Evolutionary conservation across 2,329 filamentous ascomycete species (phyloP), one percentile per base, ranked within the genome.

Genomic region (Exophiala spinifera): DNA sequence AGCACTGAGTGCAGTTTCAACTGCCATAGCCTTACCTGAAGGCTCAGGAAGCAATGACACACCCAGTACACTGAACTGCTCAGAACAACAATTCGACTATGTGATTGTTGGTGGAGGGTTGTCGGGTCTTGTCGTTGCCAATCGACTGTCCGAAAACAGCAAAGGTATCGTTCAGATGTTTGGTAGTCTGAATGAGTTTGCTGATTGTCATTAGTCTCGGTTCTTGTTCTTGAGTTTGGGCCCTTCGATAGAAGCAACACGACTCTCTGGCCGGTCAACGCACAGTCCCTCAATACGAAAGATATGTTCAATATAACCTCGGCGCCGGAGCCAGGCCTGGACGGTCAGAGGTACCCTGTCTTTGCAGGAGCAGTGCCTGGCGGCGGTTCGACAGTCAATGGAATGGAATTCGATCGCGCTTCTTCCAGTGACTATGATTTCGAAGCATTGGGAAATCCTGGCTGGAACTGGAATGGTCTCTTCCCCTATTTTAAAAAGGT

Each of bases 401-500:
- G 47, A 23, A 61, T 61, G 59, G 33, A 49, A 37, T 49, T 59
- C 7, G 56, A 61, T 44, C 55, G 56, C 39, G 56, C 53, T 13
- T 63, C 59, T 4, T 60, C 55, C 25, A 62, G 61, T 3, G 73
- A 74, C 46, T 76, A 73, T 53, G 67, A 75, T 53, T 66, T 65
- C 4, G 69, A 68, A 47, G 61, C 64, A 20, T 62, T 77, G 0
- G 75, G 73, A 0, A 72, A 73, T 43, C 62, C 66, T 1, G 74
- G 69, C 2, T 75, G 70, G 68, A 67, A 66, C 20, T 77, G 73
- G 71, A 62, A 69, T 1, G 69, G 65, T 21, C 58, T 79, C 2
- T 56, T 76, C 3, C 74, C 72, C 0, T 78, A 77, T 58, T 78
- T 77, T 62, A 66, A 68, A 36, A 78, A 78, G 69, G 65, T 70